Evolutionary conservation across 2,329 filamentous ascomycete species (phyloP), one percentile per base, ranked within the genome.

Genomic region (Pseudodiploospora longispora): DNA sequence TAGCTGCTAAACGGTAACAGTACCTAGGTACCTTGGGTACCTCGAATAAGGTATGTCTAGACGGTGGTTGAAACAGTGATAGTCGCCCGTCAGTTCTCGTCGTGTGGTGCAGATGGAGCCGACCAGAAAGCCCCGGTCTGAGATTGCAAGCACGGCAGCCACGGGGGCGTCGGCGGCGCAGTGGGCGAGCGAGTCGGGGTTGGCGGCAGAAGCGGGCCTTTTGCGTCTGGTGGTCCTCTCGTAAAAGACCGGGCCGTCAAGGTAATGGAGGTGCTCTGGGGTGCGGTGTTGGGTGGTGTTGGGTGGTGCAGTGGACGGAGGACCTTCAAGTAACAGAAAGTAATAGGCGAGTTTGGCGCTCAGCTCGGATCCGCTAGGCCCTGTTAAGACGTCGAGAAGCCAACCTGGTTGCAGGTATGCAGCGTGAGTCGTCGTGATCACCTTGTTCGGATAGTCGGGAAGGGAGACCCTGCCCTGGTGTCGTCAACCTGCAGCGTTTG

Each of bases 261-360:
- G 32, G 32, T 34, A 9, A 9, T 9, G 8, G 53, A 55, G 48
- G 53, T 55, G 48, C 53, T 57, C 52, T 53, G 55, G 55, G 55
- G 49, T 54, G 54, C 53, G 54, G 53, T 50, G n/a, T 48, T 38
- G 48, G 32, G 38, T 37, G 41, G 32, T 30, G 39, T 35, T 36
- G 41, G 38, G 46, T 44, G 32, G 41, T 46, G 41, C 44, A 19
- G 19, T 19, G 3, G 19, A 19, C 19, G 19, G 19, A 19, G 19
- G 19, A 19, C 19, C 19, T 19, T 19, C 19, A 3, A 19, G 19
- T 19, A 19, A 19, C 35, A 36, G 19, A 46, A 30, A 38, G 12
- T 19, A 27, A 10, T 55, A 59, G 59, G 57, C 57, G 57, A 55
- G 56, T 59, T 59, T 47, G 44, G 41, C 44, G 44, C 57, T 59